These are phyloP conservation scores for Rhodotorula sphaerocarpa DNA, from an alignment of 768 basidiomycete genomes.

Conservation along the genomic window DNA sequence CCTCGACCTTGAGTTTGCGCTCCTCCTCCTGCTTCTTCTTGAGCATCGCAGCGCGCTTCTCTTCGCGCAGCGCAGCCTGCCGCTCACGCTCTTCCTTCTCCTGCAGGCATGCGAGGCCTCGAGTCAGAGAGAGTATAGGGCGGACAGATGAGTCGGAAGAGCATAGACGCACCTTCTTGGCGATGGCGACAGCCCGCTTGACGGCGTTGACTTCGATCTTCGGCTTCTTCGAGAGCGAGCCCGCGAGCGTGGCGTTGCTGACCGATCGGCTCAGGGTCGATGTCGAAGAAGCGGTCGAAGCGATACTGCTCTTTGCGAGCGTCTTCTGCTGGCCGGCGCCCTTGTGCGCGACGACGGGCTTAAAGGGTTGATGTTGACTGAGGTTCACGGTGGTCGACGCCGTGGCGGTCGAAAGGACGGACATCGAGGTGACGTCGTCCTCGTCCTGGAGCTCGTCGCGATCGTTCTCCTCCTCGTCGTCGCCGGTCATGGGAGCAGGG, in stretches of 20 bases:
- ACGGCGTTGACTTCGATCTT: slow-evolving; percentile 72
- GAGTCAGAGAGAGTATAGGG: not conserved
- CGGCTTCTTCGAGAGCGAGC: slow-evolving; percentile 55
- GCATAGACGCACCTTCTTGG: slow-evolving; percentile 65
- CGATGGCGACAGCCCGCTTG: slow-evolving; percentile 69
- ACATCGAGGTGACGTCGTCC: slow-evolving; percentile 18
- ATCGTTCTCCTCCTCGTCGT: slow-evolving; percentile 10
- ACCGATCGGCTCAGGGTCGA: slow-evolving; percentile 47
- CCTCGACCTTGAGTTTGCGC: slow-evolving; percentile 53
- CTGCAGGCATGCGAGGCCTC: slow-evolving; percentile 45
- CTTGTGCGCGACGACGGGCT: slow-evolving; percentile 18
- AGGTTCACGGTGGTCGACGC: slow-evolving; percentile 10
- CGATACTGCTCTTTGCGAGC: slow-evolving; percentile 43
- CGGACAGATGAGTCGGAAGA: too few relatives aligned
- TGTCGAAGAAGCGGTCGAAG: slow-evolving; percentile 58
- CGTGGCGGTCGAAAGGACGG: slow-evolving; percentile 7
- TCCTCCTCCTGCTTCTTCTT: slow-evolving; percentile 68
- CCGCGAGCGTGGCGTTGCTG: slow-evolving; percentile 58
- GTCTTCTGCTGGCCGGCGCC: slow-evolving; percentile 1
- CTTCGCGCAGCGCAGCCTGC: slow-evolving; percentile 66
- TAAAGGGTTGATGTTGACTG: slow-evolving; percentile 16
- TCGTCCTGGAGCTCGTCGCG: slow-evolving; percentile 3
- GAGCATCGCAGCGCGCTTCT: slow-evolving; percentile 63
- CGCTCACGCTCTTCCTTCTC: slow-evolving; percentile 83
- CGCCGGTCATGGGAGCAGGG: not conserved